phyloP scores from a whole-genome alignment of 768 basidiomycete genomes.

The Tremella yokohamensis region DNA sequence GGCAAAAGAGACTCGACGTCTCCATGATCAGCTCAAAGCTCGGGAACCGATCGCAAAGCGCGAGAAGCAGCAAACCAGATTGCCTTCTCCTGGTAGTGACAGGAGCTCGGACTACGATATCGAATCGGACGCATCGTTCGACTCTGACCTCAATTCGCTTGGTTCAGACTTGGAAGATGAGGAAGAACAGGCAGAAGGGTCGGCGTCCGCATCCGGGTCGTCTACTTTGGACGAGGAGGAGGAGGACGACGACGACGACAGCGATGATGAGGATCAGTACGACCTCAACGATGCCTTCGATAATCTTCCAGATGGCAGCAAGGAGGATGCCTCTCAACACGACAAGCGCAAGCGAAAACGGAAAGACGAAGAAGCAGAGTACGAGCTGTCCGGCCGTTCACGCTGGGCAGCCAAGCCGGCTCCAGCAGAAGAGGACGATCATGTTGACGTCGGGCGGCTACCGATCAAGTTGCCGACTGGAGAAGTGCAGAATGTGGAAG shows the following conservation, averaged over 20 bases:
- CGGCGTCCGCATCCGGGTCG: too few relatives aligned
- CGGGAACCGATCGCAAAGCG: conserved; percentile 53
- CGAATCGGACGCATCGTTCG: conserved; percentile 57
- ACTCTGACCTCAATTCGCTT: conserved; percentile 43
- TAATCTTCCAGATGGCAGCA: conserved; percentile 50
- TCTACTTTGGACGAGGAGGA: conserved; percentile 50
- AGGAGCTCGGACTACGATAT: conserved; percentile 64
- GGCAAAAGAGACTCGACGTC: conserved; percentile 71
- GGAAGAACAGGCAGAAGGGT: conserved; percentile 24
- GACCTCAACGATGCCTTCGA: conserved; percentile 23
- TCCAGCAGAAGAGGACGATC: conserved; percentile 17
- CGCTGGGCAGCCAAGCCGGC: conserved; percentile 24
- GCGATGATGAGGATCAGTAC: conserved; percentile 23
- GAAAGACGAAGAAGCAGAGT: conserved; percentile 54
- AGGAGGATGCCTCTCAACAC: conserved; percentile 66
- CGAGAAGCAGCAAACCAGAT: conserved; percentile 55
- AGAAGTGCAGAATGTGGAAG: conserved; percentile 58
- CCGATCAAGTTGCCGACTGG: conserved; percentile 86
- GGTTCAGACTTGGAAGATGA: conserved; percentile 50
- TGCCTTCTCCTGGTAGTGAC: conserved; percentile 51
- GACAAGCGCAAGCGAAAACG: conserved; percentile 27
- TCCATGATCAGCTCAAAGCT: conserved; percentile 63
- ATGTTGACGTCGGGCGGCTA: conserved; percentile 53
- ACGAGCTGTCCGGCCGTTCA: conserved; percentile 57
- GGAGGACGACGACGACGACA: conserved; percentile 38